Evolutionary conservation across 75 land plant genomes (phyloP).

Genomic region (Selaginella moellendorffii): DNA sequence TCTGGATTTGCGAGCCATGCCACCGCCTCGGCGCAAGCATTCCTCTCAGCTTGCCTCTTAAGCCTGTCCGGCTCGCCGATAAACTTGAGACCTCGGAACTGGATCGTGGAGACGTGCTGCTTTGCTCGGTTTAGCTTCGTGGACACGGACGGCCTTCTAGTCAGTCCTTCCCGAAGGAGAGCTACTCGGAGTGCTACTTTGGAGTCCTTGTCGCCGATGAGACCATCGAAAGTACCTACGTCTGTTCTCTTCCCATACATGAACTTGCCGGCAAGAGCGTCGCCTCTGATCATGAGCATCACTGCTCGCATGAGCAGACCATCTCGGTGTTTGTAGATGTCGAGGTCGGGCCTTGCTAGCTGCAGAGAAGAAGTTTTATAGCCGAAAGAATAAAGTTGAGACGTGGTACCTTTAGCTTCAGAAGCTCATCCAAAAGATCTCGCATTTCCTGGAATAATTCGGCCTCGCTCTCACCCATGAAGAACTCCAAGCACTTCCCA

Average conservation of each 20-base stretch:
- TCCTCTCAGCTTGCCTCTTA: background rate
- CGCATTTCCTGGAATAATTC: slow-evolving; percentile 47
- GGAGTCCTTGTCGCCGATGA: background rate
- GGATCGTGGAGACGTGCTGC: background rate
- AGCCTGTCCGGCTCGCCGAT: background rate
- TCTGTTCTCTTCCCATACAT: slow-evolving; percentile 37
- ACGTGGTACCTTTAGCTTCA: slow-evolving; percentile 53
- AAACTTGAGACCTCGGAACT: background rate
- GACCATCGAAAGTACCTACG: background rate
- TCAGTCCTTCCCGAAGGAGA: background rate
- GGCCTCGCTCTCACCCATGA: slow-evolving; percentile 63
- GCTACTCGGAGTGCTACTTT: background rate
- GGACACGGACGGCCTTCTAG: background rate
- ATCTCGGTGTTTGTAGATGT: slow-evolving; percentile 63
- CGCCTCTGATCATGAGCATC: slow-evolving; percentile 68
- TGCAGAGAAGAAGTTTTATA: slow-evolving; percentile 13
- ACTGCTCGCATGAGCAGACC: slow-evolving; percentile 59
- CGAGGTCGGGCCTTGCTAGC: slow-evolving; percentile 55
- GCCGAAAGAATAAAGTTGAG: background rate
- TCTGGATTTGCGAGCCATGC: background rate
- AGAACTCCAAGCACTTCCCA: slow-evolving; percentile 72
- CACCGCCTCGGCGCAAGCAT: background rate
- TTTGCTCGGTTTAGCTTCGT: background rate
- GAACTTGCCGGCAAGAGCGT: slow-evolving; percentile 69
- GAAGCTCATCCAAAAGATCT: slow-evolving; percentile 58